Evolutionary conservation across 2,329 filamentous ascomycete species (phyloP).

Genomic region (Fusarium sp.): DNA sequence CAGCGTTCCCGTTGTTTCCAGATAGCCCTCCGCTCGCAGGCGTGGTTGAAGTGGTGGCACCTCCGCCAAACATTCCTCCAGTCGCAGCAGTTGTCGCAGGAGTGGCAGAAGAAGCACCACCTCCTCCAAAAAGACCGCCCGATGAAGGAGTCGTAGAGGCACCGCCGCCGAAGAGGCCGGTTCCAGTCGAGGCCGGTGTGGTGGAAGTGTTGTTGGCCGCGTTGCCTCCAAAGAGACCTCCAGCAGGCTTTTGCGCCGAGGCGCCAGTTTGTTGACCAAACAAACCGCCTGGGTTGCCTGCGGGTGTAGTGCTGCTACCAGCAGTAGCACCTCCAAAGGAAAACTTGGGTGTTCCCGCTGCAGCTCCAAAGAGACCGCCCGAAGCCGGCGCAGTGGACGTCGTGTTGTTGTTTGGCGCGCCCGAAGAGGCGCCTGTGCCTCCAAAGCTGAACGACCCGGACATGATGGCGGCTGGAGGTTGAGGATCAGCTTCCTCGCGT

Average conservation of each 20-base stretch:
- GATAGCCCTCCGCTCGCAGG: slow-evolving; percentile 50
- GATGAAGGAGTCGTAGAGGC: slow-evolving; percentile 42
- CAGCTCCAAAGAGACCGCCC: slow-evolving; percentile 56
- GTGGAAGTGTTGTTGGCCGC: slow-evolving; percentile 37
- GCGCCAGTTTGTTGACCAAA: slow-evolving; percentile 50
- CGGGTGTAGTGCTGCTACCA: slow-evolving; percentile 44
- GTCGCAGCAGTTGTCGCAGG: slow-evolving; percentile 42
- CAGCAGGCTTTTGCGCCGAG: slow-evolving; percentile 45
- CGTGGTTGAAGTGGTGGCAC: slow-evolving; percentile 41
- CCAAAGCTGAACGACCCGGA: slow-evolving; percentile 53
- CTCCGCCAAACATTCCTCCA: slow-evolving; percentile 43
- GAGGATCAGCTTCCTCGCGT: slow-evolving; percentile 37
- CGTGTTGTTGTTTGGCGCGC: slow-evolving; percentile 47
- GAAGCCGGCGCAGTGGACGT: slow-evolving; percentile 55
- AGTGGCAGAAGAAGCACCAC: slow-evolving; percentile 37
- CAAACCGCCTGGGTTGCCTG: slow-evolving; percentile 44
- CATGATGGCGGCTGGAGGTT: slow-evolving; percentile 46
- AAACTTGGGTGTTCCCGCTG: slow-evolving; percentile 51
- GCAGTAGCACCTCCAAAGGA: slow-evolving; percentile 53
- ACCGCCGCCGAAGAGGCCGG: slow-evolving; percentile 44
- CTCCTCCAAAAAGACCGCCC: slow-evolving; percentile 40
- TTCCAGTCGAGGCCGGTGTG: slow-evolving; percentile 24
- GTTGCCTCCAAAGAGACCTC: slow-evolving; percentile 38
- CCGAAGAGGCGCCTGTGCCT: slow-evolving; percentile 49
- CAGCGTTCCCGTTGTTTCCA: slow-evolving; percentile 38